Conservation (phyloP, 306 rosid species). For the Vigna trinervia region DNA sequence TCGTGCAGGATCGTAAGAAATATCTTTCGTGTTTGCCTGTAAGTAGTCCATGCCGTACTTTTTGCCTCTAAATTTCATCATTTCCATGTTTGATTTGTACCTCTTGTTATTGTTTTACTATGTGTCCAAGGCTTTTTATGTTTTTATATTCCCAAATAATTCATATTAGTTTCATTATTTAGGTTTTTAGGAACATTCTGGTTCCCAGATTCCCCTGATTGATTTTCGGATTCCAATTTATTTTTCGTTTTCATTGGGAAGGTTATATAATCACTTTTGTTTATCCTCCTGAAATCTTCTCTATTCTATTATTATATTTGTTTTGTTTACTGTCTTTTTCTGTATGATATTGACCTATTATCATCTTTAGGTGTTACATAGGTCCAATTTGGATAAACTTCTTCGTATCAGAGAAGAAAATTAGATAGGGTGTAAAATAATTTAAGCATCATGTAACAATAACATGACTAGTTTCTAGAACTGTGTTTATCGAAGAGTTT, state of each 20-base stretch:
- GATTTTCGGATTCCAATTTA: not conserved
- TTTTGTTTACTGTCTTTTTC: not conserved
- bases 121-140: not conserved
- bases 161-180: not conserved
- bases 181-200: not conserved
- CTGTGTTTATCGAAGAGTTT: too few species aligned
- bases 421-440: not conserved
- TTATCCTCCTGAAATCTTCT: not conserved
- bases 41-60: not conserved
- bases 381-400: not conserved
- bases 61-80: not conserved
- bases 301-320: not conserved
- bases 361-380: not conserved
- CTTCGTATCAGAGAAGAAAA: not conserved
- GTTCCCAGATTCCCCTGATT: conserved; percentile 2
- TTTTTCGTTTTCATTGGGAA: not conserved
- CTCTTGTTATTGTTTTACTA: not conserved
- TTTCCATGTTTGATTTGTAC: not conserved
- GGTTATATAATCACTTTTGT: not conserved
- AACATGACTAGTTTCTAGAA: too few species aligned
- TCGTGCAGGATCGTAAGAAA: not conserved
- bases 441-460: too few species aligned
- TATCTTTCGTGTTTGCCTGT: not conserved
- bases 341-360: not conserved
- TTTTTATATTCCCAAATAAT: not conserved